Base-by-base conservation (phyloP, 2,329 filamentous ascomycete genomes). In the Dactylellina haptotyla region DNA sequence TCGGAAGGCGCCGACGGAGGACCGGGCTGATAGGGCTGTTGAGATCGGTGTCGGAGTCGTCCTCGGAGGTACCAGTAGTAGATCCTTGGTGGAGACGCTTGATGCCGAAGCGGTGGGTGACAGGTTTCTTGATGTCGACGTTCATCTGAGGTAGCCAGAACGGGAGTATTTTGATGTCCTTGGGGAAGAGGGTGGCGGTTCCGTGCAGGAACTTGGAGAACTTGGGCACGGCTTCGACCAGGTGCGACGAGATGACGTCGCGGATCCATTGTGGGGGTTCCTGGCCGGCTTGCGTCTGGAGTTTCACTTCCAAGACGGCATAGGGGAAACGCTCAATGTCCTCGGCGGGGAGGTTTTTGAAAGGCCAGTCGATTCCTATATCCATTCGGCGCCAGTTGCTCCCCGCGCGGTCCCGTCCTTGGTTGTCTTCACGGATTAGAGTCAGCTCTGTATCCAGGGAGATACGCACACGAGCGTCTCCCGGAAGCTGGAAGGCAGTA, bases 121-220 rank as follows among this genome's bases (percentile, higher is more conserved):
- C 87, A 0, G 95, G 93, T 82, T 99, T 99, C 77, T 93, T 91
- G 78, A 99, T 99, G 79, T 99, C 95, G 23, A 96, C 88, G 77
- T 96, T 89, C 95, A 99, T 99, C 82, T 99, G 95, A 0, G 95
- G 95, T 84, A 94, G 91, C 95, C 95, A 99, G 84, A 92, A 99
- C 0, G 95, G 95, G 4, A 99, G 84, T 10, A 99, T 85, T 51
- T 97, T 85, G 81, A 99, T 99, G 63, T 90, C 88, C 46, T 89
- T 86, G 0, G 93, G 93, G 81, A 97, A 96, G 48, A 99, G 83
- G 9, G 88, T 91, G 8, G 94, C 94, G 1, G 90, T 93, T 70
- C 95, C 95, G 81, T 99, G 95, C 69, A 99, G 98, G 81, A 98
- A 99, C 83, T 99, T 99, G 79, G 93, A 97, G 82, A 98, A 99